Evolutionary conservation across 176 grass and related monocot species (phyloP), one percentile per base, ranked within the genome.

Genomic region (Aegilops sharonensis): DNA sequence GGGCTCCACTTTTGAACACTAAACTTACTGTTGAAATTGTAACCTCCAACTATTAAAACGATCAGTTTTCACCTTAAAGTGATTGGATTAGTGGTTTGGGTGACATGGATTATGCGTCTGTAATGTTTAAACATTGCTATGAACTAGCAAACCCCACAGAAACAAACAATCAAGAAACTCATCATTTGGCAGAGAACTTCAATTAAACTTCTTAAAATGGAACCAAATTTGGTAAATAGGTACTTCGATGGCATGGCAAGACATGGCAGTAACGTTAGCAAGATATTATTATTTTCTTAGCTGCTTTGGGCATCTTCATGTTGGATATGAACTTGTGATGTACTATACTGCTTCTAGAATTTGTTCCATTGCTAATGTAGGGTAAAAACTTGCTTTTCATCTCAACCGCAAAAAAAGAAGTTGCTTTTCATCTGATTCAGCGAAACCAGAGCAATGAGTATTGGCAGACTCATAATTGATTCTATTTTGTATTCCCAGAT

Each of bases 401-500:
- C 27, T 79, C 42, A 43, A 11, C 10, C 10, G 42, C 42, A 11
- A 43, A 43, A 43, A 43, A 57, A 56, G 43, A 81, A 35, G 12
- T 61, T 88, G 18, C 25, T 78, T 57, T 32, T 18, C 23, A 56
- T 72, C 34, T 79, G 52, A 59, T 83, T 86, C 75, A 60, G 14
- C 36, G 29, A 64, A 61, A 87, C 79, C 23, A 75, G 18, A 67
- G 25, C 73, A 66, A 56, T 2, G 11, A 61, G 39, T 66, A 72
- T 83, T 2, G 5, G 8, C 37, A 67, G 8, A 65, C 50, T 62
- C 77, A 50, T 23, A 79, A 4, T 82, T 87, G 18, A 56, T 57
- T 52, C 40, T 90, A 13, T 37, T 82, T 23, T 18, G 68, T 77
- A 60, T 84, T 93, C 66, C 18, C 80, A 99, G 97, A 94, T 91